Evolutionary conservation across 306 rosid species (phyloP), one percentile per base, ranked within the genome.

Genomic region (Dryas octopetala): DNA sequence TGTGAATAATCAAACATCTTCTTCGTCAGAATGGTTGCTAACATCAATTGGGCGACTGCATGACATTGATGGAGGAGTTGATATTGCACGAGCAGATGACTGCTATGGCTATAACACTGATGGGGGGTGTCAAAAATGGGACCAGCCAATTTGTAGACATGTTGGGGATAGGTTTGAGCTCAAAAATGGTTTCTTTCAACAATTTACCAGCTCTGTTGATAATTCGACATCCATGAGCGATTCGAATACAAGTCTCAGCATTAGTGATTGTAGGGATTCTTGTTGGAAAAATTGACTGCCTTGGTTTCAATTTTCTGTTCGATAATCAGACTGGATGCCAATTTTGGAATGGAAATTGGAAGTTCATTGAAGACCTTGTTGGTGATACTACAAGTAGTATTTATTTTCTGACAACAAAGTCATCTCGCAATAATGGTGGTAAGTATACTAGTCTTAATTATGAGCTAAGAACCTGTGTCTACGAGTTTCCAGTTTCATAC

Each of bases 281-380:
- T 83, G 84, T n/a, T 68, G 79, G 82, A 49, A 47, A 15, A 44
- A 65, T 6, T 78, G 14, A 9, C 28, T 75, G 86, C 15, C 52
- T 12, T 12, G 86, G 77, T 9, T 83, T 40, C 32, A 0, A 0
- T 5, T 1, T 0, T 28, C 16, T 0, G 1, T 2, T 62, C 62
- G 3, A 0, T 5, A 47, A 66, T 73, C 32, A 5, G 1, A 76
- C 75, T 3, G 68, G 80, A 68, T 76, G 80, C 9, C 12, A 0
- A 41, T 71, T 63, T 71, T 80, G 71, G 71, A 48, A 1, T 23
- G 71, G 41, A 26, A 26, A 65, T 4, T 65, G 16, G 52, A 4
- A 8, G 50, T 45, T 65, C 38, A 58, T 19, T 8, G 3, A 9
- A 58, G 62, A 9, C 14, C 11, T 58, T 1, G 0, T 11, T 58